These are phyloP conservation scores for Eucalyptus paniculata DNA, from an alignment of 345 rosid species.

Conservation along the genomic window DNA sequence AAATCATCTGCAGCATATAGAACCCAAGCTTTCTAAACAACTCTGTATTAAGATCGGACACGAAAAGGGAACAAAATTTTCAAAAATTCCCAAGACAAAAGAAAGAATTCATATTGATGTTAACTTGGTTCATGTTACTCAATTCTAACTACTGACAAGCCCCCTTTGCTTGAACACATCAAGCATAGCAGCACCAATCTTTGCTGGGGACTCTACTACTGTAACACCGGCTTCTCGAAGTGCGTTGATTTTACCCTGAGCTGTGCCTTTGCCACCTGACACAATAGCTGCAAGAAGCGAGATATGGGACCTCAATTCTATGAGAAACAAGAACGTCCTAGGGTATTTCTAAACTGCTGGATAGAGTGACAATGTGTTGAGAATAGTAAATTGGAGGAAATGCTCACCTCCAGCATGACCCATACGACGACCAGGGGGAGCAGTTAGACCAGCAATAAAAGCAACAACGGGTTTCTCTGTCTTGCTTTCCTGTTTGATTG, in stretches of 20 bases:
- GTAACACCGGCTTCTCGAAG: conserved; percentile 82
- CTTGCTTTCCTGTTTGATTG: conserved; percentile 63
- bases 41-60: not conserved
- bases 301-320: not conserved
- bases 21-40: not conserved
- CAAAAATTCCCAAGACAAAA: not conserved
- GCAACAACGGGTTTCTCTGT: conserved; percentile 94
- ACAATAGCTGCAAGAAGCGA: conserved; percentile 54
- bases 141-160: conserved; percentile 6
- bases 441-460: conserved; percentile 96
- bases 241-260: conserved; percentile 84
- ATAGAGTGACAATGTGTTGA: not conserved
- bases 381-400: not conserved
- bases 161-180: conserved; percentile 76
- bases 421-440: conserved; percentile 98
- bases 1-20: not conserved
- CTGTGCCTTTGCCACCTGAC: conserved; percentile 94
- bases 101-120: not conserved
- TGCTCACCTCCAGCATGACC: conserved; percentile 94
- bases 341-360: not conserved
- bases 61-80: not conserved
- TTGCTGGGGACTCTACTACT: conserved; percentile 93
- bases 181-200: conserved; percentile 70
- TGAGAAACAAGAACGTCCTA: not conserved
- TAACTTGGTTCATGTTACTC: not conserved